These are phyloP conservation scores for Alisma plantagoaquatica DNA, from an alignment of 106 monocot species.

Conservation along the genomic window DNA sequence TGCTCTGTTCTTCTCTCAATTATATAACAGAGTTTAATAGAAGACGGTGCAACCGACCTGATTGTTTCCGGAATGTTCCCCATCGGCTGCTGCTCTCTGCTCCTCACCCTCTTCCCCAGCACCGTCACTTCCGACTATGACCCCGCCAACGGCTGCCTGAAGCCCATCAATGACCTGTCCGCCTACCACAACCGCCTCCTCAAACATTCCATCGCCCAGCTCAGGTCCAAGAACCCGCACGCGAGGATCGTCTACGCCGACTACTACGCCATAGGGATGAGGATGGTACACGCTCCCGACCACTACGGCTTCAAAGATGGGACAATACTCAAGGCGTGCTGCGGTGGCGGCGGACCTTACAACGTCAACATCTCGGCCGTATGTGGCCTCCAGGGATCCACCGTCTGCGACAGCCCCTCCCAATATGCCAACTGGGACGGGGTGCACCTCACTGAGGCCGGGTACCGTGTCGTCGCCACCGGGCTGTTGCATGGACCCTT, in stretches of 20 bases:
- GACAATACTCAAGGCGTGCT: constrained; percentile 30
- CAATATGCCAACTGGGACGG: constrained; percentile 17
- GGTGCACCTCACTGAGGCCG: constrained; percentile 20
- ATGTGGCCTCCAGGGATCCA: constrained; percentile 8
- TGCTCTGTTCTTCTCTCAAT: not conserved
- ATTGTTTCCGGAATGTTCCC: constrained; percentile 52
- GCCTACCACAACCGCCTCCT: constrained; percentile 32
- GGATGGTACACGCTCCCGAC: constrained; percentile 17
- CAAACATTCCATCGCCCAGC: constrained; percentile 10
- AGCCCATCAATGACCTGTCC: constrained; percentile 35
- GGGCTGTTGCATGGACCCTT: constrained; percentile 1
- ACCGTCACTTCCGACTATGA: constrained; percentile 27
- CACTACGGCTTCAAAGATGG: constrained; percentile 24
- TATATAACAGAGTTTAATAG: constrained; percentile 9
- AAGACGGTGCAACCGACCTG: constrained; percentile 15
- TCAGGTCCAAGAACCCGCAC: constrained; percentile 23
- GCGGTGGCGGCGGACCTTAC: constrained; percentile 43
- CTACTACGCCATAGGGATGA: constrained; percentile 33
- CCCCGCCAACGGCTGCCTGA: constrained; percentile 37
- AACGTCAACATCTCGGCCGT: constrained; percentile 8
- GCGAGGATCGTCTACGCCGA: constrained; percentile 59
- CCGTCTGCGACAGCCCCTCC: constrained; percentile 3
- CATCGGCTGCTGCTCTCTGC: constrained; percentile 33
- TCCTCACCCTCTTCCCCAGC: constrained; percentile 18
- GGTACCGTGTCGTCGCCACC: constrained; percentile 10